Conservation (phyloP, 2,329 filamentous ascomycete genomes). For the Alternaria hordeiaustralica region DNA sequence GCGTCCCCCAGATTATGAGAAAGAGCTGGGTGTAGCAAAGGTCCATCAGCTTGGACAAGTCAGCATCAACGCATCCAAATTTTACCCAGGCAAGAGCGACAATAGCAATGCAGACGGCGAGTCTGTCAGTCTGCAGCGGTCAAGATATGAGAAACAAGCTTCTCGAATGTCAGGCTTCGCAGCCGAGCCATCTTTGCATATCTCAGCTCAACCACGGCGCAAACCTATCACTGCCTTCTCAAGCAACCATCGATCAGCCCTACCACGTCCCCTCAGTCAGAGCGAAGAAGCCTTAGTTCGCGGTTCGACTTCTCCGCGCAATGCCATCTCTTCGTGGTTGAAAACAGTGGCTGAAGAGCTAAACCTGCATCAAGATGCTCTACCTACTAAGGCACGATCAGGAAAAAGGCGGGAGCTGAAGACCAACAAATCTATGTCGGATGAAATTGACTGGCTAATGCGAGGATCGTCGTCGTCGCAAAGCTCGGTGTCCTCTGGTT, state of each 20-base stretch:
- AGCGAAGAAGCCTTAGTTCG: neutral
- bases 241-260: neutral
- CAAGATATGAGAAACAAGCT: neutral
- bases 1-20: neutral
- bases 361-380: neutral
- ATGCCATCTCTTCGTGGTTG: neutral
- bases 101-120: neutral
- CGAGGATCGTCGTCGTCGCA: neutral
- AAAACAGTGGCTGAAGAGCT: neutral
- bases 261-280: neutral
- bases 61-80: neutral
- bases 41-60: neutral
- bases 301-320: neutral
- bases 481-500: neutral
- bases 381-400: neutral
- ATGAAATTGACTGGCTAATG: neutral
- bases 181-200: neutral
- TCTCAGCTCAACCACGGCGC: neutral
- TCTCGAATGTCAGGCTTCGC: neutral
- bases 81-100: neutral
- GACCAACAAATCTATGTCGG: neutral
- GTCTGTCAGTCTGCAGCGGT: neutral
- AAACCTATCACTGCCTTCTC: neutral
- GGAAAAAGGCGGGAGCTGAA: neutral
- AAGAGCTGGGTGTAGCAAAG: neutral